These are phyloP conservation scores for Sordariomycetes sp. DNA, from an alignment of 2,329 filamentous ascomycete species.

Conservation along the genomic window DNA sequence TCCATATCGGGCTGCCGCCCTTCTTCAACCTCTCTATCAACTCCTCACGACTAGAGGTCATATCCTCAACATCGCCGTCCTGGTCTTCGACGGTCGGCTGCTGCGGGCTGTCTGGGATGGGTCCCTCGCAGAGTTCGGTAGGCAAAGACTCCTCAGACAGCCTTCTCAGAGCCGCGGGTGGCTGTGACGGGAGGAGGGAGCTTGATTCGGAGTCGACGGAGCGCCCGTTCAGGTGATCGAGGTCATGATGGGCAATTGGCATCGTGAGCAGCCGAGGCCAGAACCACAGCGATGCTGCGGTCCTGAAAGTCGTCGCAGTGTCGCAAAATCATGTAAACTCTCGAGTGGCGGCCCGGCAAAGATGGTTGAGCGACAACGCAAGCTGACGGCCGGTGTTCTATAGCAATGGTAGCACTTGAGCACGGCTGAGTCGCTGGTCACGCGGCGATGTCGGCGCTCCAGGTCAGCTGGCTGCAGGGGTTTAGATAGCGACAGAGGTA, in stretches of 20 bases:
- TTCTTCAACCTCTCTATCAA: slow-evolving; percentile 79
- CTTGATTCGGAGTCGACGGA: slow-evolving; percentile 13
- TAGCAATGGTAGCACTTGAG: not conserved
- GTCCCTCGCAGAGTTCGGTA: slow-evolving; percentile 53
- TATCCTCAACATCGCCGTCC: slow-evolving; percentile 13
- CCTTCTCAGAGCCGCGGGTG: slow-evolving; percentile 12
- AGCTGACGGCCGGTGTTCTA: too few relatives aligned
- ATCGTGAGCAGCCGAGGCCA: slow-evolving; percentile 27
- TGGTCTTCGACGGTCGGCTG: slow-evolving; percentile 12
- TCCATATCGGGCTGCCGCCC: slow-evolving; percentile 67
- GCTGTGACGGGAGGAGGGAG: slow-evolving; percentile 9
- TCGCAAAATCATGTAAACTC: slow-evolving; percentile 2
- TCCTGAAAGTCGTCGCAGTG: slow-evolving; percentile 2
- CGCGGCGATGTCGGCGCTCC: not conserved
- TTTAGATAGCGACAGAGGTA: not conserved
- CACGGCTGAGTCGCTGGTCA: too few relatives aligned
- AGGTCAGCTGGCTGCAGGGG: not conserved
- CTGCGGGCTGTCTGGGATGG: slow-evolving; percentile 32
- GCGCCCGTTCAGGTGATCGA: slow-evolving; percentile 23
- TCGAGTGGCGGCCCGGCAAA: not conserved
- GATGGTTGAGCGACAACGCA: not conserved
- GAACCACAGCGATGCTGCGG: slow-evolving; percentile 11
- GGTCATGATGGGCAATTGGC: slow-evolving; percentile 50
- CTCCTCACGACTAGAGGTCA: slow-evolving; percentile 57
- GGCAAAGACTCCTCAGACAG: slow-evolving; percentile 52